phyloP scores from a whole-genome alignment of 495 filamentous ascomycete genomes.

The Aspergillus saccharolyticus region DNA sequence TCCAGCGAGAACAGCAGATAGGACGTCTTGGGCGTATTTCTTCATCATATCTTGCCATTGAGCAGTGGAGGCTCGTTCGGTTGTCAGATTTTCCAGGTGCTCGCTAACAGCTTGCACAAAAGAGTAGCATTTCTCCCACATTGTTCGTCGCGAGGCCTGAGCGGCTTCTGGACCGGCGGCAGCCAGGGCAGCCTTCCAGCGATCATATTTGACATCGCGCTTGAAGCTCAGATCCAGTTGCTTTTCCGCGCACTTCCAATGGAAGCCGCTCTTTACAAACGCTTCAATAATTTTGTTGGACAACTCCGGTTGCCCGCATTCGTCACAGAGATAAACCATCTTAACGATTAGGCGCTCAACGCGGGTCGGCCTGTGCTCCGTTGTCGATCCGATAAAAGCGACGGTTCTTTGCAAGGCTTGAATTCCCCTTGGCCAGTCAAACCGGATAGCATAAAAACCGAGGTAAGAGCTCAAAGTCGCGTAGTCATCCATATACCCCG shows the following conservation, averaged over 20 bases:
- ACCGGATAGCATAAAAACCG: conserved; percentile 36
- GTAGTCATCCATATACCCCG: conserved; percentile 39
- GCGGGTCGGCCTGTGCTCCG: conserved; percentile 18
- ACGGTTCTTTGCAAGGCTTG: conserved; percentile 31
- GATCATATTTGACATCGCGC: conserved; percentile 19
- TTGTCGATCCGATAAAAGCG: conserved; percentile 34
- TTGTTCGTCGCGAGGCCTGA: conserved; percentile 16
- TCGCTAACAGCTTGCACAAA: conserved; percentile 29
- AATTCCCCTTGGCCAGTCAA: conserved; percentile 35
- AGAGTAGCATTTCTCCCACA: conserved; percentile 34
- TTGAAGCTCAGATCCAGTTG: conserved; percentile 27
- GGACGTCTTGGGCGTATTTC: conserved; percentile 25
- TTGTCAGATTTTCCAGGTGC: conserved; percentile 21
- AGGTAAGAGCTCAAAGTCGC: conserved; percentile 35
- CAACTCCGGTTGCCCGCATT: conserved; percentile 27
- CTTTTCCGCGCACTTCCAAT: conserved; percentile 19
- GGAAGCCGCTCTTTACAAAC: conserved; percentile 37
- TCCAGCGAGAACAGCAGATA: conserved; percentile 20
- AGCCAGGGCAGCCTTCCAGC: conserved; percentile 28
- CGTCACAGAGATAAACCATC: conserved; percentile 40
- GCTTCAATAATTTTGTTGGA: conserved; percentile 32
- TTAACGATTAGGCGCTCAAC: conserved; percentile 33
- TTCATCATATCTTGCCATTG: conserved; percentile 22
- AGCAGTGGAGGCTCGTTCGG: conserved; percentile 8
- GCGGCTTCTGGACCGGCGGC: conserved; percentile 1